Percentiles rank a stretch among this genome's conserved stretches.
These are phyloP conservation scores for Eutrema salsugineum DNA, from an alignment of 441 rosid genomes.

Conservation along the genomic window DNA sequence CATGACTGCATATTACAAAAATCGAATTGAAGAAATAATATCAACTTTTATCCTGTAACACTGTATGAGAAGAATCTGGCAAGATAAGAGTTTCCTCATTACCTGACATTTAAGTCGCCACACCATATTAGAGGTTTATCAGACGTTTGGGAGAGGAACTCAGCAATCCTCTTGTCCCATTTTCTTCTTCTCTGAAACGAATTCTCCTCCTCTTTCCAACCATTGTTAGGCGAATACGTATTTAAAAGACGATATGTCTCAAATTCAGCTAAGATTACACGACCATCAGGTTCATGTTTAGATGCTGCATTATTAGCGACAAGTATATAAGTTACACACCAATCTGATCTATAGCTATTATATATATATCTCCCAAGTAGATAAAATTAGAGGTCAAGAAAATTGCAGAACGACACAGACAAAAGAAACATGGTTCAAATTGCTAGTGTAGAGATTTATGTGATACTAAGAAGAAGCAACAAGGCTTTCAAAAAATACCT, in stretches of 20 bases:
- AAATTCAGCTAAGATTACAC: slow-evolving; percentile 93
- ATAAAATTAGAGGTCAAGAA: not conserved
- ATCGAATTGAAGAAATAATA: not conserved
- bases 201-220: slow-evolving; percentile 97
- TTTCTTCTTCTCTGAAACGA: slow-evolving; percentile 92
- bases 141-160: slow-evolving; percentile 60
- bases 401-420: not conserved
- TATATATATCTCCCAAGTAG: not conserved
- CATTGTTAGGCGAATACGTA: slow-evolving; percentile 94
- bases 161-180: slow-evolving; percentile 90
- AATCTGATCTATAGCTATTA: not conserved
- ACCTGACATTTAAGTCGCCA: slow-evolving; percentile 97
- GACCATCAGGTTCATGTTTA: slow-evolving; percentile 92
- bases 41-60: not conserved
- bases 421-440: not conserved
- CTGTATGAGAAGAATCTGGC: not conserved
- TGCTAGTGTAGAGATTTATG: not conserved
- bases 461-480: not conserved
- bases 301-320: slow-evolving; percentile 40
- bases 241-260: slow-evolving; percentile 70
- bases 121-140: slow-evolving; percentile 98
- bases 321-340: not conserved
- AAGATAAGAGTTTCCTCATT: not conserved
- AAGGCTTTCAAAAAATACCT: slow-evolving; percentile 40
- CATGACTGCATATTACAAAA: slow-evolving; percentile 60